Evolutionary conservation across 495 filamentous ascomycete genomes (phyloP).

Genomic region (Gamarada debralockiae): DNA sequence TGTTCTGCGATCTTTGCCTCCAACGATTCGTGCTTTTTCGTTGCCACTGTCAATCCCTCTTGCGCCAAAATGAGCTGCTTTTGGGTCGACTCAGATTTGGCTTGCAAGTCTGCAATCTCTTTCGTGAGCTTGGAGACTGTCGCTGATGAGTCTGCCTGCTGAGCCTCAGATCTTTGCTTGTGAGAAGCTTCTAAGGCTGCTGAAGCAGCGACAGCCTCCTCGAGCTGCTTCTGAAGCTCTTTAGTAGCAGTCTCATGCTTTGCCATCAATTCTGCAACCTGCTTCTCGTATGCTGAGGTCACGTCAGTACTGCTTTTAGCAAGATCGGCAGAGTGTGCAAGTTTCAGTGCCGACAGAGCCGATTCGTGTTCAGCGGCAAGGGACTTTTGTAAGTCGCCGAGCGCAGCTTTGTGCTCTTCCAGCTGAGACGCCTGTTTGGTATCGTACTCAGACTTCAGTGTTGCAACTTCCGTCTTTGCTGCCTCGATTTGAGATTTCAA

Average conservation of each 20-base stretch:
- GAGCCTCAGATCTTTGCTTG: conserved; percentile 26
- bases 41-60: conserved; percentile 25
- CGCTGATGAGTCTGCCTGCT: conserved; percentile 7
- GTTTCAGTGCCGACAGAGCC: conserved; percentile 34
- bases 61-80: conserved; percentile 34
- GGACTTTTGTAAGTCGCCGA: conserved; percentile 37
- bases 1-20: conserved; percentile 22
- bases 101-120: conserved; percentile 38
- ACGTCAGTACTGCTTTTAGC: conserved; percentile 38
- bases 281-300: conserved; percentile 34
- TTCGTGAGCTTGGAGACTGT: conserved; percentile 31
- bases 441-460: conserved; percentile 13
- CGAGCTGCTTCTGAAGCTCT: conserved; percentile 35
- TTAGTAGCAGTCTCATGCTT: conserved; percentile 39
- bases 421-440: not conserved
- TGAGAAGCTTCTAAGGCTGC: conserved; percentile 38
- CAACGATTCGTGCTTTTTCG: conserved; percentile 28
- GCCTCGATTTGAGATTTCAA: conserved; percentile 34
- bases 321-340: conserved; percentile 36
- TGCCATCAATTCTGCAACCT: conserved; percentile 37
- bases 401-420: conserved; percentile 26
- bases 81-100: conserved; percentile 32
- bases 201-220: conserved; percentile 37
- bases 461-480: conserved; percentile 25
- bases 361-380: conserved; percentile 43